Evolutionary conservation across 225 moss, liverwort and hornwort species (phyloP).

Genomic region (Anthoceros angustus): DNA sequence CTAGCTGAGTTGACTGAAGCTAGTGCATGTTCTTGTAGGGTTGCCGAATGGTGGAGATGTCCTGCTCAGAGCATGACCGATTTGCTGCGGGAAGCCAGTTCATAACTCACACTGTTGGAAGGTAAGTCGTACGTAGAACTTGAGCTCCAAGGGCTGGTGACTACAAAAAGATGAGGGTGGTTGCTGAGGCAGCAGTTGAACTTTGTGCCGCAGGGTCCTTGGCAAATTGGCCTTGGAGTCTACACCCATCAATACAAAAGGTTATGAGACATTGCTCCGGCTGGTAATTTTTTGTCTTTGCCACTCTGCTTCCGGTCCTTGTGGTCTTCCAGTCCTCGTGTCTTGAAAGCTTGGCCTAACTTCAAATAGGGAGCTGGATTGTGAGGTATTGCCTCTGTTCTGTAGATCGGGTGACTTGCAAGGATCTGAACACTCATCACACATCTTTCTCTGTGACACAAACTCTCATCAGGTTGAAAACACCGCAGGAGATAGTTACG

Average conservation of each 20-base stretch:
- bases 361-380: neutral
- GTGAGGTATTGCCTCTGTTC: neutral
- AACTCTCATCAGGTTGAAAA: slow-evolving; percentile 54
- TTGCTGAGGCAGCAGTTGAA: neutral
- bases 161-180: neutral
- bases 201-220: slow-evolving; percentile 40
- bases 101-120: slow-evolving; percentile 96
- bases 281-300: slow-evolving; percentile 32
- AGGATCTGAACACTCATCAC: neutral
- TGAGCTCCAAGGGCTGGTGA: neutral
- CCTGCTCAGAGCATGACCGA: slow-evolving; percentile 82
- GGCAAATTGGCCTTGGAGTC: slow-evolving; percentile 73
- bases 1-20: neutral
- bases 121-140: slow-evolving; percentile 21
- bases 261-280: slow-evolving; percentile 83
- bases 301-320: neutral
- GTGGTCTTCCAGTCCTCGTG: neutral
- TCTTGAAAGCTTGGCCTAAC: neutral
- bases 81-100: slow-evolving; percentile 94
- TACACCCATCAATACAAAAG: slow-evolving; percentile 87
- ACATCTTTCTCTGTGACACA: neutral
- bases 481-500: slow-evolving; percentile 77
- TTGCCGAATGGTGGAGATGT: slow-evolving; percentile 98
- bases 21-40: slow-evolving; percentile 32
- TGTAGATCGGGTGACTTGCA: neutral